Evolutionary conservation across 495 filamentous ascomycete species (phyloP).

Genomic region (Apodospora peruviana): DNA sequence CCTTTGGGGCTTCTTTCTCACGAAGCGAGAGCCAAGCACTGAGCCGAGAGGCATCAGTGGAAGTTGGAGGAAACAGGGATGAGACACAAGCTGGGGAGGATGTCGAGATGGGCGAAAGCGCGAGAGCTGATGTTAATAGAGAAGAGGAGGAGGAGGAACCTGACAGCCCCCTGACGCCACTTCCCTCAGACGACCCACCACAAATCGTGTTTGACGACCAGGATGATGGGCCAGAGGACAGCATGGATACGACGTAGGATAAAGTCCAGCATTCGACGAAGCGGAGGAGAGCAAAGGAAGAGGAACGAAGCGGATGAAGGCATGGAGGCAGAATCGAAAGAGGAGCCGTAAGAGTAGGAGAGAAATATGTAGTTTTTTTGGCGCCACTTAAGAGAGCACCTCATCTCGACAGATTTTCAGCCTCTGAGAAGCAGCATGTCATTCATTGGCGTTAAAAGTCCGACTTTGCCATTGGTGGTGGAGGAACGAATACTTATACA

Average conservation of each 20-base stretch:
- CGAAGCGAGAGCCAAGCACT: slow-evolving; percentile 35
- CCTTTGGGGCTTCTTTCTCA: slow-evolving; percentile 40
- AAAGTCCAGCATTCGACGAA: background rate
- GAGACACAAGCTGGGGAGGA: slow-evolving; percentile 65
- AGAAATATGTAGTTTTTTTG: too few species aligned
- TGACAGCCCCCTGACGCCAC: slow-evolving; percentile 23
- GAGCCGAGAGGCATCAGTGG: slow-evolving; percentile 25
- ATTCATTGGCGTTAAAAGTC: too few species aligned
- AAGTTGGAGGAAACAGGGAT: slow-evolving; percentile 26
- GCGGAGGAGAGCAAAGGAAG: too few species aligned
- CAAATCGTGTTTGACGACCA: slow-evolving; percentile 48
- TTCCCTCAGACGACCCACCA: slow-evolving; percentile 41
- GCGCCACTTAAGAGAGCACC: too few species aligned
- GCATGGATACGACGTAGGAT: slow-evolving; percentile 61
- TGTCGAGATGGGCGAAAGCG: slow-evolving; percentile 46
- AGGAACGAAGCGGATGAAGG: too few species aligned
- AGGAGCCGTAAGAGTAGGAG: too few species aligned
- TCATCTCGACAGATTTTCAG: too few species aligned
- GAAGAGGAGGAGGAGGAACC: slow-evolving; percentile 36
- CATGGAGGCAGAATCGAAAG: too few species aligned
- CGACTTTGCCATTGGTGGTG: too few species aligned
- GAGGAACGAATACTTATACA: too few species aligned
- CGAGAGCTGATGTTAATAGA: slow-evolving; percentile 29
- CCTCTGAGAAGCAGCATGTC: too few species aligned
- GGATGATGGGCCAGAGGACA: slow-evolving; percentile 55